phyloP scores from a whole-genome alignment of 1,139 yeast species.

The Candida frijolesensis region DNA sequence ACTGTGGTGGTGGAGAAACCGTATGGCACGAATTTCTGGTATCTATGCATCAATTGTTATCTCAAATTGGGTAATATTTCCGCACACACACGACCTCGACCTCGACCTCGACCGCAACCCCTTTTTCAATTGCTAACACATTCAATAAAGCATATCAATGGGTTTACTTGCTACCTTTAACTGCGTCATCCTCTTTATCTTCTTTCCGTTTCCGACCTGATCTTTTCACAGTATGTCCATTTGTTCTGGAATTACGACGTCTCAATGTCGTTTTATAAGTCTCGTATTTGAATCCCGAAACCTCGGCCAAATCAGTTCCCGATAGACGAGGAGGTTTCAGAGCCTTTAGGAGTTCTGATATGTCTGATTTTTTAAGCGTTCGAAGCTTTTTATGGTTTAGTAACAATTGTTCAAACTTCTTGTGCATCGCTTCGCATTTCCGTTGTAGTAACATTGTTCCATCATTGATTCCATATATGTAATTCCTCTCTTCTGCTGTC shows the following conservation, averaged over 20 bases:
- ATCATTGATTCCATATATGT: constrained; percentile 3
- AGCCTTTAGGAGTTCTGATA: not conserved
- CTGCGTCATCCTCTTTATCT: not conserved
- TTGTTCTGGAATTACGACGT: not conserved
- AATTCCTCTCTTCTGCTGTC: constrained; percentile 1
- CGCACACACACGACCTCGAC: not conserved
- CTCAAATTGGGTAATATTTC: not conserved
- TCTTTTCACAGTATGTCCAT: constrained; percentile 1
- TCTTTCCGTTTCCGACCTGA: not conserved
- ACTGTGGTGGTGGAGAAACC: not conserved
- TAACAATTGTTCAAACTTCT: constrained; percentile 1
- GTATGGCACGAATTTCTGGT: no score
- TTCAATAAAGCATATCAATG: not conserved
- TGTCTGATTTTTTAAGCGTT: not conserved
- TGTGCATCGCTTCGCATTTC: not conserved
- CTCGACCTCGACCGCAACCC: no score
- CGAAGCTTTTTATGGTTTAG: not conserved
- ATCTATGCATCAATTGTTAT: not conserved
- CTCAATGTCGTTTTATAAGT: constrained; percentile 1
- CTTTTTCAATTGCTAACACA: no score
- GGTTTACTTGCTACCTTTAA: not conserved
- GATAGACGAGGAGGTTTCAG: constrained; percentile 4
- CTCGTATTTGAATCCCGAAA: constrained; percentile 1
- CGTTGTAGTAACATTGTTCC: not conserved
- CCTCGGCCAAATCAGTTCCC: not conserved